Percentiles rank a stretch among this genome's conserved stretches.
Evolutionary conservation across 306 rosid species (phyloP).

Genomic region (Fragaria nilgerrensis): DNA sequence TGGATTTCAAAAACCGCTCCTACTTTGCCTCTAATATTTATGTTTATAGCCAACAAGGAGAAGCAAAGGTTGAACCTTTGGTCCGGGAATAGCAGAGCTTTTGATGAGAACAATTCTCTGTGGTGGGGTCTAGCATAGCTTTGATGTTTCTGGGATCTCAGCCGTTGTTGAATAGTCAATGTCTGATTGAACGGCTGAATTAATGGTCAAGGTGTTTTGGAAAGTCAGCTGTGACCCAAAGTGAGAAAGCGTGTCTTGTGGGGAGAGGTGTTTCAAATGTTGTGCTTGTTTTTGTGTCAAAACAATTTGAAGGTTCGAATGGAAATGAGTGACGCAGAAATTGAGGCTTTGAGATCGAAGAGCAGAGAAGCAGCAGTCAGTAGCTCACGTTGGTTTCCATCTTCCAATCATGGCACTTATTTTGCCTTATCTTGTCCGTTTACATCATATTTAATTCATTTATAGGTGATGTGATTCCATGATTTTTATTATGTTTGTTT

Average conservation of each 20-base stretch:
- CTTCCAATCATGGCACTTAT: conserved; percentile 20
- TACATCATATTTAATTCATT: not conserved
- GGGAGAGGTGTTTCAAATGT: not conserved
- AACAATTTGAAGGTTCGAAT: not conserved
- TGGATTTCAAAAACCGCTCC: conserved; percentile 42
- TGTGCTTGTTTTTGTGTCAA: not conserved
- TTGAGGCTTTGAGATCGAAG: not conserved
- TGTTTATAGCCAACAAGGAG: not conserved
- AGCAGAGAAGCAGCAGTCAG: not conserved
- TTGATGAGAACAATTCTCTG: conserved; percentile 1
- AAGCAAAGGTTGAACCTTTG: not conserved
- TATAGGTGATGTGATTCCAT: not conserved
- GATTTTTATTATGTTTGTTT: too few relatives aligned
- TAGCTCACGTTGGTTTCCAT: conserved; percentile 1
- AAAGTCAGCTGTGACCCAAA: conserved; percentile 40
- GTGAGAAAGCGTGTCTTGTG: conserved; percentile 37
- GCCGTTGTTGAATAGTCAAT: conserved; percentile 7
- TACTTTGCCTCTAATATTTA: not conserved
- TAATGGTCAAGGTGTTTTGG: not conserved
- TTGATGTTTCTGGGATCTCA: not conserved
- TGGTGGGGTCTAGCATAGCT: conserved; percentile 21
- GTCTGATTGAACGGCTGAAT: not conserved
- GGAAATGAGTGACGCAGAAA: not conserved
- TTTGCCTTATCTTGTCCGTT: not conserved
- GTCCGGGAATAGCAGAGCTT: conserved; percentile 20